Evolutionary conservation across 2,329 filamentous ascomycete genomes (phyloP), one percentile per base, ranked within the genome.

Genomic region (Didymella pinodella): DNA sequence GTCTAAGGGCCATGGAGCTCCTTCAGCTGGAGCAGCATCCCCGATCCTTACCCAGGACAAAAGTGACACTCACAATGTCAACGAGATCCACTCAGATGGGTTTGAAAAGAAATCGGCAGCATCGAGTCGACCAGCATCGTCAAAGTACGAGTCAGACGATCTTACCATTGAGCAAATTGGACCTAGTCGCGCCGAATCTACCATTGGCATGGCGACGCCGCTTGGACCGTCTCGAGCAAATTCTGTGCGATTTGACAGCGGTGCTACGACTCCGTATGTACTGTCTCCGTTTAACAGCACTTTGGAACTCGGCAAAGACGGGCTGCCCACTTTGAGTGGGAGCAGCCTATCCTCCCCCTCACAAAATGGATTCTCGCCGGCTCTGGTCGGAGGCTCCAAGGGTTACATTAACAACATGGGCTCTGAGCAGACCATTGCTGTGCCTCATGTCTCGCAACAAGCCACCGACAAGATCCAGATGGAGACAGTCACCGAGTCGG

Each of bases 401-500:
- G 40, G 56, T 47, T 48, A 51, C 25, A 32, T 41, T 41, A 47
- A 54, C 28, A 50, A 45, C 34, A 51, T 50, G 11, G 43, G 57
- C 25, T 72, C 69, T 0, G 62, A 70, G 52, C 62, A 58, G 31
- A 72, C 71, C 0, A 57, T 70, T 18, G 41, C 50, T 25, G 47
- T 51, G 3, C 40, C 53, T 7, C 52, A 48, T 11, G 29, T 16
- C 18, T 57, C 54, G 26, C 54, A 51, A 18, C 57, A 29, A 14
- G 59, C 59, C 12, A 51, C 48, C 6, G 65, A 70, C 34, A 74
- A 73, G 48, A 71, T 73, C 22, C 48, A 53, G 2, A 73, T 73
- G 70, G 66, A 67, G 45, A 73, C 66, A 6, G 72, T 74, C 7
- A 72, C 68, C 2, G 69, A 71, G 44, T 68, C 72, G 6, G 67